Evolutionary conservation across 2,329 filamentous ascomycete species (phyloP), one percentile per base, ranked within the genome.

Genomic region (Diplodia mutila): DNA sequence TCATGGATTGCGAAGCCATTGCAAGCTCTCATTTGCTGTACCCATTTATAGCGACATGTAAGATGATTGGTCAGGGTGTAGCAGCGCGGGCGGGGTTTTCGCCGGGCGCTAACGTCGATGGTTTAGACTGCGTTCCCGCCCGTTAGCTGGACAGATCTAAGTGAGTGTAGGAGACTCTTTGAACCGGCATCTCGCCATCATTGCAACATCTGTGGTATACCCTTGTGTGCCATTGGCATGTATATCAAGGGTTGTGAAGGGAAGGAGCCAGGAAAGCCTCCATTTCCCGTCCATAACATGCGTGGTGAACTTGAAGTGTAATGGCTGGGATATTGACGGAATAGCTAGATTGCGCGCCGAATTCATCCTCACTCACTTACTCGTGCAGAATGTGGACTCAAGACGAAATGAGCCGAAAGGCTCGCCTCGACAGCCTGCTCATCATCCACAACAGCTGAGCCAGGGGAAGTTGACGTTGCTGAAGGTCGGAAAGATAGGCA

Each of bases 111-210:
- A 59, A 46, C 55, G 16, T 18, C 21, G 37, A 42, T 46, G 21
- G 55, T 46, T 59, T 59, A 59, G 55, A 59, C 42, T 46, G 37
- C 55, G 55, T 32, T 46, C 6, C 55, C 32, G 53, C 34, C 32
- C 32, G 37, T n/a, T 29, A 18, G 7, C 42, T 42, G n/a, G n/a
- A n/a, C n/a, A 21, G 23, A 23, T 21, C 54, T 5, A 42, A 12
- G 18, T n/a, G 18, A 42, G 16, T 42, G 39, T 18, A 16, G 16
- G 18, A 2, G 39, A 42, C 39, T 14, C 39, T 16, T 29, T 3
- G 29, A 7, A n/a, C n/a, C 29, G 29, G 29, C 1, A 32, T 32
- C 8, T 32, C 29, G 6, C 6, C 29, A 32, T 8, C 29, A 8
- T 32, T 32, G n/a, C n/a, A n/a, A n/a, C n/a, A n/a, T n/a, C n/a